Base-by-base conservation (phyloP, 768 basidiomycete genomes). In the Thelephora ganbajun region DNA sequence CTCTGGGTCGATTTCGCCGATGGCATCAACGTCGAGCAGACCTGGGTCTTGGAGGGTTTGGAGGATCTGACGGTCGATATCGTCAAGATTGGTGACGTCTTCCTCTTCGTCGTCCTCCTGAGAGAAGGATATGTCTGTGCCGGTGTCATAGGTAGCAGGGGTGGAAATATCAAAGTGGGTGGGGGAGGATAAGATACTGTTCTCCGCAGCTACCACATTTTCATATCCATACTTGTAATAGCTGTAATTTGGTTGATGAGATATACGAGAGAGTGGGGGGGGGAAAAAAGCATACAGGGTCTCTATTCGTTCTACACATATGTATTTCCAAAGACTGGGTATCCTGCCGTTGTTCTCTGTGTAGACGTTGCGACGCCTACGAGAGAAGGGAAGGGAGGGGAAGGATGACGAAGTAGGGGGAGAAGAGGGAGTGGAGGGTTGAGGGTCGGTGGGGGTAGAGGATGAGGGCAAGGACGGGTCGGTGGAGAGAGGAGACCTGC, bases 161-260 rank as follows among this genome's bases (percentile, higher is more conserved):
- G 51, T 49, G 35, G 51, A 56, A 37, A 45, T 47, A 22, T 45
- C 41, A 39, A 56, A 56, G 43, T 49, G 50, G 7, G 48, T 16
- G 3, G 22, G 19, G n/a, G 48, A 26, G 26, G 6, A n/a, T 3
- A 39, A 16, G 6, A 39, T 3, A n/a, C 20, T n/a, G n/a, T 20
- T n/a, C 37, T 39, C 37, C n/a, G 37, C 37, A 3, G 37, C 37
- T 16, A 39, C 6, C 5, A 39, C 37, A 11, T 39, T 39, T 39
- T 4, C n/a, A 11, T 39, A 39, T n/a, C 37, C 37, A 11, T 39
- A 39, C 37, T 39, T 39, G n/a, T n/a, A 11, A 39, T 16, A 39
- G 6, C 37, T 39, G 20, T n/a, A 11, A 11, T 3, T 16, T 16
- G 20, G 20, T 4, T 3, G 20, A 39, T 39, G 20, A 39, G 20